Conservation (phyloP, 2,329 filamentous ascomycete genomes). For the Sordariomycetes sp. region DNA sequence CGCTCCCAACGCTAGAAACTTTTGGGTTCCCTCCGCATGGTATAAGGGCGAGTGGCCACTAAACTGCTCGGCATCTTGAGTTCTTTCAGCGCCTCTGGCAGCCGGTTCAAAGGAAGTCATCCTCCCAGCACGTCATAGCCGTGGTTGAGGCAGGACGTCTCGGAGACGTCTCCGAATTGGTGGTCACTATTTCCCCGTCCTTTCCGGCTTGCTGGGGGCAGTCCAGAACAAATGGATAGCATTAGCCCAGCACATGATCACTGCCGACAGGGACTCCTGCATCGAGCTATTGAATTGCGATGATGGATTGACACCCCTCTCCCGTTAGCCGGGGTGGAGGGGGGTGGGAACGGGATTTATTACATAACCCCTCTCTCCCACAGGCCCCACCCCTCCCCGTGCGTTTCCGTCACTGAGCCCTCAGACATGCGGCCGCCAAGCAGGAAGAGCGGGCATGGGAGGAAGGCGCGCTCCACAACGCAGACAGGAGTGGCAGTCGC, state of each 20-base stretch:
- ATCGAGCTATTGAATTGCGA: neutral
- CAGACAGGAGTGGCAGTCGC: neutral
- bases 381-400: neutral
- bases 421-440: neutral
- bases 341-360: neutral
- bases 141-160: neutral
- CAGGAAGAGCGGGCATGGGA: neutral
- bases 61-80: neutral
- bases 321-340: too few relatives aligned
- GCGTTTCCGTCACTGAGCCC: neutral
- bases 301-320: too few relatives aligned
- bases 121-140: neutral
- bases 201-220: neutral
- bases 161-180: neutral
- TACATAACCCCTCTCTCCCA: neutral
- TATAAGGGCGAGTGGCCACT: neutral
- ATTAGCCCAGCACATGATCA: neutral
- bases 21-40: neutral
- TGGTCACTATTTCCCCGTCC: neutral
- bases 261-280: neutral
- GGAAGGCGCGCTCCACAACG: neutral
- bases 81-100: neutral
- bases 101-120: neutral
- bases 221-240: neutral
- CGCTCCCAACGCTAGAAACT: neutral